Base-by-base conservation (phyloP, 345 rosid species). In the Diplotaxis tenuifolia region DNA sequence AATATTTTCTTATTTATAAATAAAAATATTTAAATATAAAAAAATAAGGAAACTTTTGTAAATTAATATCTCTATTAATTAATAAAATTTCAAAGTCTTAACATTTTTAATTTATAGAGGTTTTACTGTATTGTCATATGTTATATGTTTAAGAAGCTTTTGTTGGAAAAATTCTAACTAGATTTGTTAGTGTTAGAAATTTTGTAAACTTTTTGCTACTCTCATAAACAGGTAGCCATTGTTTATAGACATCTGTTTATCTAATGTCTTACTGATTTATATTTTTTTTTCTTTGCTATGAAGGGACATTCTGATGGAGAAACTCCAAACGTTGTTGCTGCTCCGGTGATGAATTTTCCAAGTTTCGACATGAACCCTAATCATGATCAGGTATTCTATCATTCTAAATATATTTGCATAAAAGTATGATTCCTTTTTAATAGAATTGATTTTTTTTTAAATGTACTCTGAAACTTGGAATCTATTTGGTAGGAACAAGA, bases 271-370 rank as follows among this genome's bases (percentile, higher is more conserved):
- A 64, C 5, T 25, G 45, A 55, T 12, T 40, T 38, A 54, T 40
- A 54, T 19, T 22, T 6, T 58, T 60, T 19, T 22, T 6, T 58
- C 16, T 47, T 47, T 25, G 22, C 23, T 47, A 11, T 55, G 45
- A 64, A 76, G 80, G 72, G 27, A 61, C 69, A 42, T 40, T 28
- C n/a, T 53, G 47, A 15, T 53, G 65, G 53, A 67, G 77, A 67
- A 53, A 67, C 55, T 16, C 18, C 62, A 9, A 67, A 67, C 77
- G 29, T 21, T 54, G 5, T 54, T 54, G 73, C 60, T 60, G 40
- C 38, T 12, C 52, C 38, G 18, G 73, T 59, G 59, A 40, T 2
- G 23, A 27, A 72, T 42, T 9, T 52, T 38, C 28, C 65, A 53
- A 4, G 9, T 59, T 18, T 18, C 42, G 18, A 60, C 59, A 29